These are phyloP conservation scores for Penicillium chermesinum DNA, from an alignment of 495 filamentous ascomycete species.

Conservation along the genomic window DNA sequence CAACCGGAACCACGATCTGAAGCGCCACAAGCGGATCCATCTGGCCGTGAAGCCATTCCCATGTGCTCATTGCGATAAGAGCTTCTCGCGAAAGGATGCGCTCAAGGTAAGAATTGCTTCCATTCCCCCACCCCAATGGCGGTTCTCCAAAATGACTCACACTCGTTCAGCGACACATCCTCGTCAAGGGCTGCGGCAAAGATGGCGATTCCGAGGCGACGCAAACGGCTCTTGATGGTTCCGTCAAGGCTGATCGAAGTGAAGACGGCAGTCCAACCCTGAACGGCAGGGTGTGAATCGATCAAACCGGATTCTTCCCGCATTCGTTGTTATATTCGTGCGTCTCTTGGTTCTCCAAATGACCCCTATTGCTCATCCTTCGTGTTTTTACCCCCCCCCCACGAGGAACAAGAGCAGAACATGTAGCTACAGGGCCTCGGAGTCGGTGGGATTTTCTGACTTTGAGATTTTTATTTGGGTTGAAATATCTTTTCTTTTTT, in stretches of 20 bases:
- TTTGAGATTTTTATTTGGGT: slow-evolving; percentile 4
- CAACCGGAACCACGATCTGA: slow-evolving; percentile 95
- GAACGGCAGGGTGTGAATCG: slow-evolving; percentile 16
- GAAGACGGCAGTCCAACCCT: slow-evolving; percentile 24
- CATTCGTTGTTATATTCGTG: not conserved
- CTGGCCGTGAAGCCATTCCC: slow-evolving; percentile 94
- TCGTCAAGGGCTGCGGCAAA: slow-evolving; percentile 88
- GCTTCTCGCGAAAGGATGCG: slow-evolving; percentile 94
- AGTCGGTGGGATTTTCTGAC: slow-evolving; percentile 10
- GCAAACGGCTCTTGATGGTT: slow-evolving; percentile 8
- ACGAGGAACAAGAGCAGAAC: slow-evolving; percentile 4
- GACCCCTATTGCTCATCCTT: not conserved
- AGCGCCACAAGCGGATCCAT: slow-evolving; percentile 93
- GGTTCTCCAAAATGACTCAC: too few relatives aligned
- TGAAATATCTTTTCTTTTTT: slow-evolving; percentile 3
- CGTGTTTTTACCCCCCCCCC: slow-evolving; percentile 11
- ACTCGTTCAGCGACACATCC: slow-evolving; percentile 83
- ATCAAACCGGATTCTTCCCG: not conserved
- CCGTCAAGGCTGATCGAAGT: slow-evolving; percentile 19
- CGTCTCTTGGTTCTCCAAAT: slow-evolving; percentile 1
- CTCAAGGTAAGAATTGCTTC: slow-evolving; percentile 67
- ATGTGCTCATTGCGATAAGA: slow-evolving; percentile 89
- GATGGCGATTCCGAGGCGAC: slow-evolving; percentile 28
- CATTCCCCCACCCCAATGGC: too few relatives aligned
- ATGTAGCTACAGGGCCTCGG: slow-evolving; percentile 20